phyloP scores from a whole-genome alignment of 257 asterid species.

The Solanum neorickii region DNA sequence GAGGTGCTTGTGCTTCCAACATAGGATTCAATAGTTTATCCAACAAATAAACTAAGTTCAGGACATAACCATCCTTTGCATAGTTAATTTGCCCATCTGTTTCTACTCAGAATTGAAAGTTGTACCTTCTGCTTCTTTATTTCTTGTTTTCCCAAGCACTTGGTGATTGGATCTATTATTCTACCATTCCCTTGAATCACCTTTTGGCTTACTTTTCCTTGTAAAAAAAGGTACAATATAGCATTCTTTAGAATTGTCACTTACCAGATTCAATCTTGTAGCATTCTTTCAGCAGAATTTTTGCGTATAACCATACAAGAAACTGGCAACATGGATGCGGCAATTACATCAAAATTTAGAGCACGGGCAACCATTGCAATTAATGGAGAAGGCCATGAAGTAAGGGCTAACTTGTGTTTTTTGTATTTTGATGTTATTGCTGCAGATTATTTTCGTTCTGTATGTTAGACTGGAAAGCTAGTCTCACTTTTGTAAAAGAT shows the following conservation, averaged over 20 bases:
- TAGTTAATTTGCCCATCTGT: not conserved
- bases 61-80: not conserved
- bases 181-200: not conserved
- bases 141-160: not conserved
- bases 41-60: not conserved
- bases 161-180: not conserved
- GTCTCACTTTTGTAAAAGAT: not conserved
- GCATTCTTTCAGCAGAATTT: slow-evolving; percentile 99
- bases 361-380: slow-evolving; percentile 20
- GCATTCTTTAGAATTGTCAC: slow-evolving; percentile 27
- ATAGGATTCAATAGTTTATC: not conserved
- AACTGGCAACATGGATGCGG: slow-evolving; percentile 41
- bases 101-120: not conserved
- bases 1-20: not conserved
- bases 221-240: not conserved
- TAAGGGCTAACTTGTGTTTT: slow-evolving; percentile 19
- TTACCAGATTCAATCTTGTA: slow-evolving; percentile 81
- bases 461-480: not conserved
- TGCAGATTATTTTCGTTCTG: not conserved
- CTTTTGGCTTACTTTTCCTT: not conserved
- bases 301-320: slow-evolving; percentile 67
- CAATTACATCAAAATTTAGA: slow-evolving; percentile 21
- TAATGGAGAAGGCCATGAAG: slow-evolving; percentile 55
- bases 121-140: not conserved
- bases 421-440: not conserved